phyloP scores from a whole-genome alignment of 805 yeast genomes.

The Kluyveromyces wickerhamii region DNA sequence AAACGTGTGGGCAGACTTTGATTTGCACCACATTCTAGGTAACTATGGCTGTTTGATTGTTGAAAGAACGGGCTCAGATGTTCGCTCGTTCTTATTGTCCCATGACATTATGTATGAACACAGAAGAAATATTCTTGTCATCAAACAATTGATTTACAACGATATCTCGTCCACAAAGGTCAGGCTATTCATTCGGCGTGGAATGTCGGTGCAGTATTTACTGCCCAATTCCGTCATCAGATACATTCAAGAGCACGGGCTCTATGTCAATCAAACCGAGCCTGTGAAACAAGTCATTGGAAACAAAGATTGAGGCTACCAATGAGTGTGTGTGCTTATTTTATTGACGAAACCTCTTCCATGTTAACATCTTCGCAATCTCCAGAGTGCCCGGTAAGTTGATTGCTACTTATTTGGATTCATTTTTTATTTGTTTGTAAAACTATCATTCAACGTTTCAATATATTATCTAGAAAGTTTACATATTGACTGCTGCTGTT shows the following conservation, averaged over 20 bases:
- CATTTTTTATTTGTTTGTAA: not conserved
- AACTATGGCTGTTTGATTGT: slow-evolving; percentile 94
- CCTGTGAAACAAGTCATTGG: slow-evolving; percentile 84
- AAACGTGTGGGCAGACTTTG: slow-evolving; percentile 96
- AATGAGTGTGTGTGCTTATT: not conserved
- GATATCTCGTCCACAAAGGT: slow-evolving; percentile 95
- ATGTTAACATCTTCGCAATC: not conserved
- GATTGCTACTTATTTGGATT: not conserved
- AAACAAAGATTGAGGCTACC: slow-evolving; percentile 30
- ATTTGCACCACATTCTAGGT: slow-evolving; percentile 90
- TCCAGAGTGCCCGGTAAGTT: not conserved
- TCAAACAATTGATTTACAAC: slow-evolving; percentile 92
- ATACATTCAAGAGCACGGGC: slow-evolving; percentile 85
- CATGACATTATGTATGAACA: slow-evolving; percentile 98
- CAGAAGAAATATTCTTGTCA: slow-evolving; percentile 83
- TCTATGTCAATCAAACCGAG: slow-evolving; percentile 79
- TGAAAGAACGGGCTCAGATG: slow-evolving; percentile 95
- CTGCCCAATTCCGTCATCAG: slow-evolving; percentile 91
- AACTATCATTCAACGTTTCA: no score
- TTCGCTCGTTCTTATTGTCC: slow-evolving; percentile 78
- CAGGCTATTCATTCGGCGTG: slow-evolving; percentile 81
- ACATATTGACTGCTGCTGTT: no score
- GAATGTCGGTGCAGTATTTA: slow-evolving; percentile 93
- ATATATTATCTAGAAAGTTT: no score
- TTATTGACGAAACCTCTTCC: no score